Evolutionary conservation across 345 rosid genomes (phyloP), one percentile per base, ranked within the genome.

Genomic region (Clarkia xantiana): DNA sequence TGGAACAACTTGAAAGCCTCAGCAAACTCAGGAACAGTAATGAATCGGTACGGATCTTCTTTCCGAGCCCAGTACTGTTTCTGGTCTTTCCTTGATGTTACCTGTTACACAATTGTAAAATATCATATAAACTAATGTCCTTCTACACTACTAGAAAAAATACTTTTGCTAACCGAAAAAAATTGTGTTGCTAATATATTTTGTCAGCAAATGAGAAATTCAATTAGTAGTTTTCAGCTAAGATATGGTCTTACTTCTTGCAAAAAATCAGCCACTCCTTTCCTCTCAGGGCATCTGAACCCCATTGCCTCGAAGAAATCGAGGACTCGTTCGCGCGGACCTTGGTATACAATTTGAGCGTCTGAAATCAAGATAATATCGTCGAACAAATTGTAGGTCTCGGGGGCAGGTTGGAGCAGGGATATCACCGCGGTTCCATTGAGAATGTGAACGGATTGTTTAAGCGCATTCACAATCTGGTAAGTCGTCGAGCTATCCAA

Each of bases 401-500:
- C 94, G 0, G 84, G 86, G 22, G 91, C 82, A 13, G 91, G 94
- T 65, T 85, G 90, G 20, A 85, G 91, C 47, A 85, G 94, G 40
- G 94, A 81, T 43, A 85, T 65, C 47, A 77, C 57, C 16, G 85
- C 76, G 9, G 91, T 85, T 65, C 73, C 80, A 38, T 74, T 51
- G 22, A 77, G 60, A 51, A 77, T 69, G 60, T 75, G 79, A 58
- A 65, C 58, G 29, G 55, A 67, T 45, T 85, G 87, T 68, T 63
- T 73, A 44, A 85, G 62, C 19, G 67, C 73, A 50, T 77, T 81
- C 58, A 79, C 69, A 42, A 85, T 77, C 53, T 79, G 81, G 56
- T 48, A 81, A 14, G 87, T 81, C 10, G 91, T 85, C 7, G 95
- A 79, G 61, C 91, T 81, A 59, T 85, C 91, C 51, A 85, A 60